phyloP scores from a whole-genome alignment of 2,329 filamentous ascomycete genomes.

The Nectriaceae sp. region DNA sequence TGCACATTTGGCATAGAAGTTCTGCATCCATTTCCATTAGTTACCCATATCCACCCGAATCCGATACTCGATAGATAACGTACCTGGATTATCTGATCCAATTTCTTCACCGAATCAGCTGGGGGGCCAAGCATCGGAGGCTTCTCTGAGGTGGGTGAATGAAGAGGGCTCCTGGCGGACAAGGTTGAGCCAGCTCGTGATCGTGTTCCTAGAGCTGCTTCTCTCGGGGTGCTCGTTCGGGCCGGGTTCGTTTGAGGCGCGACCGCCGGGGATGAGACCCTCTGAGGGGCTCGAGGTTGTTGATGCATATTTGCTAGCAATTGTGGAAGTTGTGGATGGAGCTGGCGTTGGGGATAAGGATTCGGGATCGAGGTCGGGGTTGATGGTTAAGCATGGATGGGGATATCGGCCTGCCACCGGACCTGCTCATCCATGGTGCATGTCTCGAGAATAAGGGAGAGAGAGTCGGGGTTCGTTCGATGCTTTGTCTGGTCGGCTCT shows the following conservation, averaged over 20 bases:
- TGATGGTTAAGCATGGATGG: conserved; percentile 31
- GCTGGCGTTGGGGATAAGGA: conserved; percentile 1
- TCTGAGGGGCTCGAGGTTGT: conserved; percentile 75
- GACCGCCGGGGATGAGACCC: conserved; percentile 71
- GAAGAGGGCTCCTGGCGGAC: conserved; percentile 39
- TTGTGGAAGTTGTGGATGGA: background rate
- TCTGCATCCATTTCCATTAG: conserved; percentile 53
- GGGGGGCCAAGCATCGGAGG: conserved; percentile 51
- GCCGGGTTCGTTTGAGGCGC: conserved; percentile 72
- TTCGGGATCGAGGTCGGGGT: conserved; percentile 8
- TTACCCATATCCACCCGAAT: background rate
- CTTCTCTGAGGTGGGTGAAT: conserved; percentile 52
- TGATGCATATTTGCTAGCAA: conserved; percentile 73
- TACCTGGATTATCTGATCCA: conserved; percentile 94
- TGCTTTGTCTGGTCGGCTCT: background rate
- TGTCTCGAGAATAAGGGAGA: conserved; percentile 16
- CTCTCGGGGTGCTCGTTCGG: conserved; percentile 74
- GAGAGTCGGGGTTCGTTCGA: conserved; percentile 7
- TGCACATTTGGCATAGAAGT: conserved; percentile 87
- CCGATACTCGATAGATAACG: conserved; percentile 4
- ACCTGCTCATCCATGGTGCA: conserved; percentile 38
- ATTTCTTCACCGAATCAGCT: conserved; percentile 71
- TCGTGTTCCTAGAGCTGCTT: conserved; percentile 48
- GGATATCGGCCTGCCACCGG: conserved; percentile 34
- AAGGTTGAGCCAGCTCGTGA: conserved; percentile 47